Evolutionary conservation across 2,329 filamentous ascomycete species (phyloP), one percentile per base, ranked within the genome.

Genomic region (Aphanocladium album): DNA sequence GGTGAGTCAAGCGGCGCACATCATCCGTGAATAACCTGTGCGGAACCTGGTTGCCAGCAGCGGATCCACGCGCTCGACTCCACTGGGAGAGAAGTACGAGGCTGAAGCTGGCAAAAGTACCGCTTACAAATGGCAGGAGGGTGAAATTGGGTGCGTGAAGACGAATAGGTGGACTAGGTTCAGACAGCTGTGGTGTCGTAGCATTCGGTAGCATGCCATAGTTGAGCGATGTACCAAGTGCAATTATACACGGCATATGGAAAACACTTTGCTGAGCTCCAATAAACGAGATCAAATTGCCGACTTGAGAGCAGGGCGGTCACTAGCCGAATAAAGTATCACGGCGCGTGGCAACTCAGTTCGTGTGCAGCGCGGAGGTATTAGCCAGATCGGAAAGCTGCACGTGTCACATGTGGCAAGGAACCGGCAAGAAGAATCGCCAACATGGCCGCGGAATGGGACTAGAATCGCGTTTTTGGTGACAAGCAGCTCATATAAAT

Each of bases 311-410:
- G 19, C 5, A 41, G 6, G 12, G 33, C 2, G 25, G n/a, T 56
- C 46, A 27, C 39, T 56, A 56, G 53, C 53, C 53, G 53, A 56
- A 33, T 56, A 39, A 23, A 17, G 11, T 25, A n/a, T 55, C 41
- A 56, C 52, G 23, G 52, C 27, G 23, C 25, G 47, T 45, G 16
- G 53, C n/a, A n/a, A n/a, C 21, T 19, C 17, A 33, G 19, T 52
- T 37, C 2, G 9, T 11, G 11, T 45, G 17, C 9, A 45, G 11
- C 23, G 19, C n/a, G 19, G 19, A n/a, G 19, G 12, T 25, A 3
- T 14, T 41, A 4, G 35, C 41, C 37, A 46, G 25, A 35, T 46
- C n/a, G 12, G 39, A n/a, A 35, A 12, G 27, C 11, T 16, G 39
- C 6, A 21, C 30, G 39, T 7, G 53, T 33, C 41, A 46, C 39